phyloP scores from a whole-genome alignment of 2,329 filamentous ascomycete genomes.

The Apiospora arundinis region DNA sequence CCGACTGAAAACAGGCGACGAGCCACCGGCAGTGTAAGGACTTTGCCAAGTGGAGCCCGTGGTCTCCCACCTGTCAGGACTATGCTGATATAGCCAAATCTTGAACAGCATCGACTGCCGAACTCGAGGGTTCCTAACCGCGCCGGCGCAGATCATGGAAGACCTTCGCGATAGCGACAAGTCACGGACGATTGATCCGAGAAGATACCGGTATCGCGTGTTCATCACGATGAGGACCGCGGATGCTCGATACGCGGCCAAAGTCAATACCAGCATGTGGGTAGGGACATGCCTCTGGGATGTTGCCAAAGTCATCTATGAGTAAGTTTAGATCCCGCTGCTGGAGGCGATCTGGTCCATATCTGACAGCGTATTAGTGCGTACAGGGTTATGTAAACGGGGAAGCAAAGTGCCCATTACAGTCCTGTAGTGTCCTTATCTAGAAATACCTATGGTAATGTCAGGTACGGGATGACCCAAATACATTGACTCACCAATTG shows the following conservation, averaged over 20 bases:
- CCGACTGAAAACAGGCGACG: slow-evolving; percentile 35
- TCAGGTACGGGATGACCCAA: too few relatives aligned
- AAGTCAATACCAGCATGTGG: slow-evolving; percentile 39
- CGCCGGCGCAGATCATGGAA: slow-evolving; percentile 32
- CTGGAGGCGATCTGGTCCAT: too few relatives aligned
- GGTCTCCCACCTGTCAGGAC: not conserved
- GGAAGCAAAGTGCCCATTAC: too few relatives aligned
- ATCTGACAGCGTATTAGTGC: not conserved
- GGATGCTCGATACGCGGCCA: slow-evolving; percentile 38
- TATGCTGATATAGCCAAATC: not conserved
- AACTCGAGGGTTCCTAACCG: slow-evolving; percentile 27
- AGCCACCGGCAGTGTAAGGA: slow-evolving; percentile 37
- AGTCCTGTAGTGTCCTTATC: too few relatives aligned
- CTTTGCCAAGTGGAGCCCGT: too few relatives aligned
- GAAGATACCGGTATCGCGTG: slow-evolving; percentile 35
- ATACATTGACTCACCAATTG: too few relatives aligned
- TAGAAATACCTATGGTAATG: too few relatives aligned
- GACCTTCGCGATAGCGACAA: slow-evolving; percentile 32
- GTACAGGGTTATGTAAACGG: not conserved
- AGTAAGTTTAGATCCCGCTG: slow-evolving; percentile 29
- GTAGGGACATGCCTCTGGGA: slow-evolving; percentile 39
- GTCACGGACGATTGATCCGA: slow-evolving; percentile 29
- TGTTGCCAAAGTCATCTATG: slow-evolving; percentile 37
- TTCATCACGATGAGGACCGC: slow-evolving; percentile 39
- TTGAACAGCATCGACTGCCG: slow-evolving; percentile 39